Conservation (phyloP, 1,284 basidiomycete species). For the Marasmius fiardii region DNA sequence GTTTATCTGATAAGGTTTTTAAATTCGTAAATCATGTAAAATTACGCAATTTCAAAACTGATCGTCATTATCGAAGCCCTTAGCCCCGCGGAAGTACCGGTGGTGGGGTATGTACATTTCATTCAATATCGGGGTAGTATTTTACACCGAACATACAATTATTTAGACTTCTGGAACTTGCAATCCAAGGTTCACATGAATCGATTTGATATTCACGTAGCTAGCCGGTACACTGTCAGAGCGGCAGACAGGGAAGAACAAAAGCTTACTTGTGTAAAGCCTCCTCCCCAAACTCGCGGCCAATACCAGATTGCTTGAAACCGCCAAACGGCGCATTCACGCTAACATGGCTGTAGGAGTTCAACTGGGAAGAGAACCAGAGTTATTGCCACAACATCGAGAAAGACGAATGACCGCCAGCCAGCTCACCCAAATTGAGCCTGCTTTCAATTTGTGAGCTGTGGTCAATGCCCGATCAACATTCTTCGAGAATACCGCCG, state of each 20-base stretch:
- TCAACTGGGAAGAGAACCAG: constrained; percentile 36
- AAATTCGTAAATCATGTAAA: too few species aligned
- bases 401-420: neutral
- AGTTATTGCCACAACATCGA: neutral
- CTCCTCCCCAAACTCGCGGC: constrained; percentile 76
- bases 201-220: constrained; percentile 74
- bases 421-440: constrained; percentile 62
- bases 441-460: constrained; percentile 71
- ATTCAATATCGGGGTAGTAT: too few species aligned
- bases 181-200: constrained; percentile 64
- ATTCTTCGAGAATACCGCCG: constrained; percentile 76
- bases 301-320: constrained; percentile 75
- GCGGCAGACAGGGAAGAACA: neutral
- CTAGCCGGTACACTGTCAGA: constrained; percentile 27
- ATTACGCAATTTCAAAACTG: too few species aligned
- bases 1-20: too few species aligned
- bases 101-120: too few species aligned
- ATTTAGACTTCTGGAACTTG: constrained; percentile 14
- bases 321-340: constrained; percentile 72
- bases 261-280: constrained; percentile 50
- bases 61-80: too few species aligned
- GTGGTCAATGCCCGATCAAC: constrained; percentile 62
- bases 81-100: too few species aligned
- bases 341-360: constrained; percentile 61
- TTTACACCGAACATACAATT: too few species aligned